Percentiles rank a stretch among this genome's conserved stretches.
These are phyloP conservation scores for Bremia lactucae DNA, from an alignment of 352 stramenopile species.

Conservation along the genomic window DNA sequence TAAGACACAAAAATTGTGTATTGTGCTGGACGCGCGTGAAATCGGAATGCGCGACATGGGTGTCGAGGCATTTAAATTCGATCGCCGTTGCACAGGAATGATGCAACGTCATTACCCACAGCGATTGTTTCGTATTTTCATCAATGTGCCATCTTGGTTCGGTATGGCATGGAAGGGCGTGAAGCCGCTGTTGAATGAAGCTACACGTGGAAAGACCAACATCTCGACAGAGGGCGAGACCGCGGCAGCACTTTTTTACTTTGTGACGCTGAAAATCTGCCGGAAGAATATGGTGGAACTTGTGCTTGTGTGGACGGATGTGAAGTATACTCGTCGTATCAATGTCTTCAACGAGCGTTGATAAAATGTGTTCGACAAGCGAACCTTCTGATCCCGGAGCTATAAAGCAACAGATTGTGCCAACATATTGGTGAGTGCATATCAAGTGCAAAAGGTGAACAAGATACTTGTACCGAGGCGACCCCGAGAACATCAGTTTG, in stretches of 20 bases:
- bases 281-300: constrained; percentile 58
- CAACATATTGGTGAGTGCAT: constrained; percentile 19
- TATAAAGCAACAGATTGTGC: constrained; percentile 11
- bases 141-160: constrained; percentile 88
- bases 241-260: constrained; percentile 31
- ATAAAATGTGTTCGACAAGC: constrained; percentile 41
- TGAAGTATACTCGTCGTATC: constrained; percentile 54
- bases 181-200: constrained; percentile 79
- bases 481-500: not conserved
- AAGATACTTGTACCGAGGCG: constrained; percentile 2
- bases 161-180: constrained; percentile 87
- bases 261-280: constrained; percentile 58
- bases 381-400: constrained; percentile 36
- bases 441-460: constrained; percentile 17
- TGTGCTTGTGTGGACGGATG: constrained; percentile 55
- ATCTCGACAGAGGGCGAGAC: constrained; percentile 72
- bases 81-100: constrained; percentile 65
- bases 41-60: constrained; percentile 72
- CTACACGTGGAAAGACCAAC: constrained; percentile 81
- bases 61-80: constrained; percentile 74
- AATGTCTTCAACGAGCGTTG: constrained; percentile 40
- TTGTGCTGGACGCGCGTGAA: constrained; percentile 60
- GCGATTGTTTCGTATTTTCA: constrained; percentile 86
- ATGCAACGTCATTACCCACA: constrained; percentile 85
- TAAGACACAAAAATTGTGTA: constrained; percentile 64